Evolutionary conservation across 441 rosid species (phyloP).

Genomic region (Erodium texanum): DNA sequence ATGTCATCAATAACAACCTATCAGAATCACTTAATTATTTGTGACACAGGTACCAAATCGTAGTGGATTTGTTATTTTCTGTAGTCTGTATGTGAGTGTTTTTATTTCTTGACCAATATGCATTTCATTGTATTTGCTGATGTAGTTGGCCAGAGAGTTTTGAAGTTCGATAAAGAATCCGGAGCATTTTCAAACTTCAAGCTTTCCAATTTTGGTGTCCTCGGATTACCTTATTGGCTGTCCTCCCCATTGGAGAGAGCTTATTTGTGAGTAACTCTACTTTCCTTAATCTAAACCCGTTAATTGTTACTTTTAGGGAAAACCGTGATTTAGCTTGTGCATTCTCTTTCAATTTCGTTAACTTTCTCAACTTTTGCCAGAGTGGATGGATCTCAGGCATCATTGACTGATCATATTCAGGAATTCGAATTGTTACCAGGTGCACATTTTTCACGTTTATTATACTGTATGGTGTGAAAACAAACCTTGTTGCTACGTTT

Average conservation of each 20-base stretch:
- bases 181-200: constrained; percentile 47
- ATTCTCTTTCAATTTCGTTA: constrained; percentile 8
- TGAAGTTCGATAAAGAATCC: constrained; percentile 51
- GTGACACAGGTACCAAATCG: constrained; percentile 52
- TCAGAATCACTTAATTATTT: constrained; percentile 41
- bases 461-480: background rate
- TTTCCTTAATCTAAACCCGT: background rate
- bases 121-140: constrained; percentile 18
- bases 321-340: background rate
- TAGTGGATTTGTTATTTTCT: constrained; percentile 10
- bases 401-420: constrained; percentile 43
- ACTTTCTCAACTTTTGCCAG: constrained; percentile 29
- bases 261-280: constrained; percentile 46
- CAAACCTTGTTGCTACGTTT: background rate
- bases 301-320: background rate
- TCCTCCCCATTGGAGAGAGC: constrained; percentile 56
- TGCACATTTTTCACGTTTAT: constrained; percentile 16
- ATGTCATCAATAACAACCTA: constrained; percentile 49
- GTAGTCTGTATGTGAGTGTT: constrained; percentile 12
- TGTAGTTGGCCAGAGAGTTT: constrained; percentile 70
- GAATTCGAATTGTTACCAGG: constrained; percentile 67
- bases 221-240: constrained; percentile 90
- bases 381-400: constrained; percentile 34
- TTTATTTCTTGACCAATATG: constrained; percentile 16
- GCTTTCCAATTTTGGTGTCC: constrained; percentile 63